A percentile compares a stretch with the other conserved stretches of the same genome.
Evolutionary conservation across 2,329 filamentous ascomycete genomes (phyloP).

Genomic region (Apiospora rasikravindrae): DNA sequence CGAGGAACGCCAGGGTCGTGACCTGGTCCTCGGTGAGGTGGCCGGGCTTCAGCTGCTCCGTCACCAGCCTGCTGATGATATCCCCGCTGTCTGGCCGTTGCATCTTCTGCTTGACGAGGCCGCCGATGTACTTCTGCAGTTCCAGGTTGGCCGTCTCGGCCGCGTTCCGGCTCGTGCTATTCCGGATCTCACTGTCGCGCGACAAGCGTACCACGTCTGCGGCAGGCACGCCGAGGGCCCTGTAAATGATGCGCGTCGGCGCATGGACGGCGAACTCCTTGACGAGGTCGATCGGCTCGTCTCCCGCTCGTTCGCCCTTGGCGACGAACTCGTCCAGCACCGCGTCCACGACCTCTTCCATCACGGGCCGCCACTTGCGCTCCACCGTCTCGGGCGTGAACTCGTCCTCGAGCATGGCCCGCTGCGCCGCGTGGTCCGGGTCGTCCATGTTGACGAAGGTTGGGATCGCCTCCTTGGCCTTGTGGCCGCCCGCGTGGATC

Average conservation of each 20-base stretch:
- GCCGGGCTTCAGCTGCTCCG: slow-evolving; percentile 19
- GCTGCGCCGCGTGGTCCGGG: slow-evolving; percentile 21
- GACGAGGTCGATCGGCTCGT: slow-evolving; percentile 23
- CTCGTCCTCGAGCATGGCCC: slow-evolving; percentile 21
- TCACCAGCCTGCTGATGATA: slow-evolving; percentile 22
- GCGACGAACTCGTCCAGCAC: slow-evolving; percentile 21
- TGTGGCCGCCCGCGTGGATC: slow-evolving; percentile 16
- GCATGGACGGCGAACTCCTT: slow-evolving; percentile 22
- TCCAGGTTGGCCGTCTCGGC: slow-evolving; percentile 5
- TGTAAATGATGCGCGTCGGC: slow-evolving; percentile 24
- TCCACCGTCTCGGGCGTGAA: slow-evolving; percentile 21
- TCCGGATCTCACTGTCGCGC: slow-evolving; percentile 12
- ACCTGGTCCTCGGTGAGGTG: slow-evolving; percentile 22
- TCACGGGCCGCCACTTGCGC: slow-evolving; percentile 18
- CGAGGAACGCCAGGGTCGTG: slow-evolving; percentile 20
- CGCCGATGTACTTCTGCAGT: slow-evolving; percentile 19
- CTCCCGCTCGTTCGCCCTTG: not conserved
- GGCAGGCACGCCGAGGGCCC: slow-evolving; percentile 21
- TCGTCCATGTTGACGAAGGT: slow-evolving; percentile 22
- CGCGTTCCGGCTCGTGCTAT: not conserved
- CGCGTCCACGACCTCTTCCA: slow-evolving; percentile 22
- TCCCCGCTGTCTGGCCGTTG: not conserved
- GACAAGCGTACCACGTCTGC: slow-evolving; percentile 21
- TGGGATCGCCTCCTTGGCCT: slow-evolving; percentile 13
- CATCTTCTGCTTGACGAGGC: slow-evolving; percentile 18